Evolutionary conservation across 2,329 filamentous ascomycete genomes (phyloP), one percentile per base, ranked within the genome.

Genomic region (Diaporthe sp.): DNA sequence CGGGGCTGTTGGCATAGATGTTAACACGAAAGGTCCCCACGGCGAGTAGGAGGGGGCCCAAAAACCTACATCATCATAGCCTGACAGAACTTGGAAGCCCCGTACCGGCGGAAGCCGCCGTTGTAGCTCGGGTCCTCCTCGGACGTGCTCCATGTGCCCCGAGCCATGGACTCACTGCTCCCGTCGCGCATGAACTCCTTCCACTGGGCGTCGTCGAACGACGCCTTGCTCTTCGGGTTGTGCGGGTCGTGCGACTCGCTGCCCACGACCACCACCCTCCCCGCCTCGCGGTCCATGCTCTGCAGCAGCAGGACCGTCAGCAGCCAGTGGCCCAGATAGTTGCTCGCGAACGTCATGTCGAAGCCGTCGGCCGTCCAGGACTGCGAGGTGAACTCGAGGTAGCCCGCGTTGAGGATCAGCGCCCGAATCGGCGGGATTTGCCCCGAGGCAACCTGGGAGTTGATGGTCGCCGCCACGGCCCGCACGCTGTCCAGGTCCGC

Each of bases 371-470:
- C 28, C 9, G 76, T 75, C n/a, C 81, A 75, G 3, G 71, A 51
- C 73, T 81, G 79, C 28, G 70, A 62, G 22, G 53, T 67, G 34
- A 78, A 78, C 2, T 83, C 80, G 42, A 80, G 76, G 71, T 73
- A 81, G 4, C 76, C 82, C 2, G 82, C 82, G 57, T 81, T 82
- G 9, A 87, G 81, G 15, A 87, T 82, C 6, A 87, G 79, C 1
- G 80, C 84, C 22, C 81, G 81, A 71, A 87, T 85, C 0, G 81
- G 84, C 9, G 85, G 84, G 34, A 86, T 78, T 1, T 81, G 77
- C n/a, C 82, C 82, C 22, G 76, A 75, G 6, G 81, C 77, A 13
- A 85, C 80, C 2, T 77, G 76, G 31, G 71, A 5, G 75, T 84
- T 84, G 73, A 84, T 80, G 25, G 78, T 76, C 4, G 71, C 73